Evolutionary conservation across 2,329 filamentous ascomycete species (phyloP), one percentile per base, ranked within the genome.

Genomic region (Fusarium goolgardi): DNA sequence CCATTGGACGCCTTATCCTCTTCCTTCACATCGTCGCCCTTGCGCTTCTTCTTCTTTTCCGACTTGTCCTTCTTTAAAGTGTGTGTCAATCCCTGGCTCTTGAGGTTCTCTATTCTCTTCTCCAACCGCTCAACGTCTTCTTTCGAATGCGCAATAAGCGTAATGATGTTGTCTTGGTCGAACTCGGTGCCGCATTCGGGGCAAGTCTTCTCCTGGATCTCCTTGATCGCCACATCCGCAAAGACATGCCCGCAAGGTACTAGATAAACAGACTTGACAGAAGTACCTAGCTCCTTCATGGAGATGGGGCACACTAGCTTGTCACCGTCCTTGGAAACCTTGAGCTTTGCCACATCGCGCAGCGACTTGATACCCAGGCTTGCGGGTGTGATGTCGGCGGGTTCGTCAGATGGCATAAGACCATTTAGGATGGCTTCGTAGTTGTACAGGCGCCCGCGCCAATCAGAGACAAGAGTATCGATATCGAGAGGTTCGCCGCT

Each of bases 191-290:
- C 92, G 79, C 96, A 99, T 80, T 95, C 86, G 0, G 88, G 86
- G 59, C 88, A 91, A 1, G 77, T 75, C 29, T 84, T 82, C 67
- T 91, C 90, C 5, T 81, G 76, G n/a, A 96, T 88, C 78, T 96
- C 92, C 70, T 90, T 91, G 69, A 98, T 90, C 10, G 94, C 93
- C 54, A 89, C 88, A 64, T 96, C 94, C 1, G 93, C 90, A 79
- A 98, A 98, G 1, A 93, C 94, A 82, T 99, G 96, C 0, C 96
- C 96, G 74, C 96, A 99, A 0, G 96, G 96, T 6, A 98, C 92
- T 4, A 99, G 75, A 74, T 98, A 99, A 2, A 97, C 93, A 1
- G 93, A 86, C 78, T 91, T 95, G 18, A 90, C 89, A 7, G 85
- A 84, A 0, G 94, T 89, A 0, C 96, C 96, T 25, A 99, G 81